These are phyloP conservation scores for Dissoconium aciculare DNA, from an alignment of 2,329 filamentous ascomycete genomes.

Conservation along the genomic window DNA sequence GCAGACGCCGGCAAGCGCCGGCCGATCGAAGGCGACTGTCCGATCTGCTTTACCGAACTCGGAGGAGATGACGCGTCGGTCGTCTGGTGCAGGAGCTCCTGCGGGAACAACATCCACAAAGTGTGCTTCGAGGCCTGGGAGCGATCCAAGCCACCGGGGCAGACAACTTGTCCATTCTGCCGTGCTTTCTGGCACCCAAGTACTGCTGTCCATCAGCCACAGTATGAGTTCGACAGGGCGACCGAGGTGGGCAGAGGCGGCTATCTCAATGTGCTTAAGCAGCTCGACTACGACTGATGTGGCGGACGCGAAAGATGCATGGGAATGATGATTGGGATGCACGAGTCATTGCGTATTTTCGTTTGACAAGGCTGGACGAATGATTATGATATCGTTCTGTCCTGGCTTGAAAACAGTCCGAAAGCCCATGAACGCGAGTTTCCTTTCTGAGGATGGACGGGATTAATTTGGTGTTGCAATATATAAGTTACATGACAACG, in stretches of 20 bases:
- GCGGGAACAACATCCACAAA: constrained; percentile 48
- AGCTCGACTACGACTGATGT: constrained; percentile 16
- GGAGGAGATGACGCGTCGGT: constrained; percentile 35
- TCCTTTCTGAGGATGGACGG: no score
- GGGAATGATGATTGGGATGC: no score
- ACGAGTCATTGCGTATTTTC: no score
- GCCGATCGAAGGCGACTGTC: constrained; percentile 46
- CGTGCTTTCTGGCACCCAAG: constrained; percentile 18
- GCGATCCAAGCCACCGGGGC: constrained; percentile 13
- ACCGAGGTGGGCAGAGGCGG: constrained; percentile 12
- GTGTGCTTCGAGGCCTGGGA: constrained; percentile 43
- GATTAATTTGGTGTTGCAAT: no score
- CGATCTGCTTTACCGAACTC: constrained; percentile 46
- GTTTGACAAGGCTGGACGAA: no score
- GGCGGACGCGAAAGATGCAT: no score
- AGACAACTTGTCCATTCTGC: constrained; percentile 21
- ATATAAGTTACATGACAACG: no score
- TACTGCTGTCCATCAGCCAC: no score
- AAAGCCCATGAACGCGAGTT: background rate
- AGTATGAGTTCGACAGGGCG: constrained; percentile 10
- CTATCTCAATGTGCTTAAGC: constrained; percentile 20
- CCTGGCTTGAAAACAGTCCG: background rate
- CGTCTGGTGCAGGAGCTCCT: constrained; percentile 45
- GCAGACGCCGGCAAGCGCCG: constrained; percentile 38
- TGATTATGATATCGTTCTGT: background rate